phyloP scores from a whole-genome alignment of 192 early-diverging fungal genomes.

The Dissophora ornata region DNA sequence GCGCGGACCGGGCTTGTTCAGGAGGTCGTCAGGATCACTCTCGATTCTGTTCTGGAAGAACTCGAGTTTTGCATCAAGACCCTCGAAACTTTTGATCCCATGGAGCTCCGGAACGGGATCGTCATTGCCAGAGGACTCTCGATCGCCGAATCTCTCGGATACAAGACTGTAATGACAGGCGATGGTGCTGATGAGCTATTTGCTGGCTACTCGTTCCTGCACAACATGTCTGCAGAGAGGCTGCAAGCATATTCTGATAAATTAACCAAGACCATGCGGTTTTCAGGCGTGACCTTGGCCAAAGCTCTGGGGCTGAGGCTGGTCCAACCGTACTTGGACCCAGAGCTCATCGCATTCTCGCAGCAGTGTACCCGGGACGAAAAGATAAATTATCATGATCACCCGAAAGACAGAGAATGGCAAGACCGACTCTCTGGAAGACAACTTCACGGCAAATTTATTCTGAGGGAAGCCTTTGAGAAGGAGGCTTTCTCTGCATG shows the following conservation, averaged over 20 bases:
- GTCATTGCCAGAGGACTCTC: conserved; percentile 66
- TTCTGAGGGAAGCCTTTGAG: conserved; percentile 71
- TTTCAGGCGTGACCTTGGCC: conserved; percentile 63
- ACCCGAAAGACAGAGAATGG: conserved; percentile 34
- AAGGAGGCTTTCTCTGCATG: conserved; percentile 65
- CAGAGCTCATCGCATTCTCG: conserved; percentile 65
- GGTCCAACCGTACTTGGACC: conserved; percentile 68
- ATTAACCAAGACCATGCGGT: conserved; percentile 63
- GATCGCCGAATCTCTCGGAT: conserved; percentile 57
- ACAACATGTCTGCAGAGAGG: conserved; percentile 58
- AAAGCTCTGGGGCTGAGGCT: conserved; percentile 56
- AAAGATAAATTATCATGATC: conserved; percentile 57
- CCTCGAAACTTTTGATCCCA: conserved; percentile 74
- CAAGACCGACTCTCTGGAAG: conserved; percentile 31
- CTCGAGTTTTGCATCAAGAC: conserved; percentile 64
- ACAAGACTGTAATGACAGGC: conserved; percentile 65
- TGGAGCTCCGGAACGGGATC: conserved; percentile 76
- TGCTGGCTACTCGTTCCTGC: conserved; percentile 76
- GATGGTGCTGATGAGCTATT: conserved; percentile 81
- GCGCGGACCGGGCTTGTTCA: conserved; percentile 56
- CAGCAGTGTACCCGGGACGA: conserved; percentile 50
- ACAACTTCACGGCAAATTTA: conserved; percentile 66
- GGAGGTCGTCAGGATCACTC: conserved; percentile 58
- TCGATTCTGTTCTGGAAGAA: conserved; percentile 54
- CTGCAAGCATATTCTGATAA: conserved; percentile 61